Percentiles rank a stretch among this genome's conserved stretches.
These are phyloP conservation scores for Panicum hallii DNA, from an alignment of 202 grass and related monocot species.

Conservation along the genomic window DNA sequence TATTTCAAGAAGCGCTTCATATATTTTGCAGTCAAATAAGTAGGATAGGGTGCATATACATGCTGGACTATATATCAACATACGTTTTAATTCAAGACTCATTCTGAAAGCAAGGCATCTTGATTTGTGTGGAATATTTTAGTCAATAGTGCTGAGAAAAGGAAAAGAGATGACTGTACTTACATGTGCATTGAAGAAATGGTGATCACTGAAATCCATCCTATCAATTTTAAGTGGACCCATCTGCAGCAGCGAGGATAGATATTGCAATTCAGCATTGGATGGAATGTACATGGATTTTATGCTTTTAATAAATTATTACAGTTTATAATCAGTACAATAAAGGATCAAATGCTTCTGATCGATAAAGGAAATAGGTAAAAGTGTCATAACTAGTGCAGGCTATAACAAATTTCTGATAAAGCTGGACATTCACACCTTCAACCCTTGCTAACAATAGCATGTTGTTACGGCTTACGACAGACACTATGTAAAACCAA, in stretches of 20 bases:
- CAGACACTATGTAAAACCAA: slow-evolving; percentile 15
- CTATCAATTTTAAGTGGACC: slow-evolving; percentile 68
- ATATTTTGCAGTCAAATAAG: background rate
- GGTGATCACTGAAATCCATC: slow-evolving; percentile 63
- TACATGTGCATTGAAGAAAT: slow-evolving; percentile 20
- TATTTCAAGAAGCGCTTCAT: slow-evolving; percentile 1
- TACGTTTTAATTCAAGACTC: background rate
- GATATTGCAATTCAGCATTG: background rate
- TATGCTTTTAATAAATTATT: background rate
- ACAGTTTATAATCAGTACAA: background rate
- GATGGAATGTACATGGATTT: background rate
- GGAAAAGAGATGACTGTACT: slow-evolving; percentile 22
- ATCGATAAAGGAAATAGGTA: background rate
- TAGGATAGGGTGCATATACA: slow-evolving; percentile 3
- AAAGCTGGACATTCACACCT: background rate
- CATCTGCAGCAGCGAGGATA: slow-evolving; percentile 61
- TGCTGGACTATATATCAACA: background rate
- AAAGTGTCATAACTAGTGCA: background rate
- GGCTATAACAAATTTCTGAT: background rate
- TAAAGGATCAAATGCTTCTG: slow-evolving; percentile 6
- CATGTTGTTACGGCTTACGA: slow-evolving; percentile 1
- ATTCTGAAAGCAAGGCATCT: background rate
- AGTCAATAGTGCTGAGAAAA: slow-evolving; percentile 6
- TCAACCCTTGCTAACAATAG: slow-evolving; percentile 6
- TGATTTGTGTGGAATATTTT: slow-evolving; percentile 9